A percentile compares a stretch with the other conserved stretches of the same genome.
Conservation (phyloP, 2,329 filamentous ascomycete species). For the Cryphonectria naterciae region DNA sequence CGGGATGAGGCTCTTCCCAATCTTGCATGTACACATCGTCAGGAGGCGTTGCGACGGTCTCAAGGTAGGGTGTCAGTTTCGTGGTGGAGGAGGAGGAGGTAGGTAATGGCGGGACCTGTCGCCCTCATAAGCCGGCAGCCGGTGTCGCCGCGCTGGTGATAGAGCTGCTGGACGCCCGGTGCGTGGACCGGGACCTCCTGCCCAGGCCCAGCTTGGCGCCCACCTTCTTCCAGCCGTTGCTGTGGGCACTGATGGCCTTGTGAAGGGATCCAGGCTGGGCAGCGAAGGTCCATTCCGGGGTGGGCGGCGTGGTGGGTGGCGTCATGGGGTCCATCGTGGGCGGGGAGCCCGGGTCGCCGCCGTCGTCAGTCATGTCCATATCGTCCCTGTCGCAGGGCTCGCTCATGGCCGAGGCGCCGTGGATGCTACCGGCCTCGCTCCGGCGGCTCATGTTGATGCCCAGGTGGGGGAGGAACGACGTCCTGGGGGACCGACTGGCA, state of each 20-base stretch:
- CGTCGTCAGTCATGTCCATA: slow-evolving; percentile 66
- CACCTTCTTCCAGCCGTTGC: slow-evolving; percentile 67
- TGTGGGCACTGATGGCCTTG: slow-evolving; percentile 57
- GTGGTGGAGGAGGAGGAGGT: slow-evolving; percentile 34
- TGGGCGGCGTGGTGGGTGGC: slow-evolving; percentile 73
- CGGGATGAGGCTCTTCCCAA: slow-evolving; percentile 54
- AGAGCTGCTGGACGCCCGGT: slow-evolving; percentile 43
- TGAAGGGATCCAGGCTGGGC: slow-evolving; percentile 58
- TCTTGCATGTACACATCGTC: slow-evolving; percentile 33
- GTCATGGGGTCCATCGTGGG: slow-evolving; percentile 68
- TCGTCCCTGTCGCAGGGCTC: slow-evolving; percentile 55
- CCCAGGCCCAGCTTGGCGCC: slow-evolving; percentile 63
- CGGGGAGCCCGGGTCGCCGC: slow-evolving; percentile 58
- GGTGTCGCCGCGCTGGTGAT: slow-evolving; percentile 27
- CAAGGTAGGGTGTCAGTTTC: slow-evolving; percentile 31
- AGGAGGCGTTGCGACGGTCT: slow-evolving; percentile 31
- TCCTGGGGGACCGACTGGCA: slow-evolving; percentile 48
- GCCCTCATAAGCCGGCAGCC: slow-evolving; percentile 54
- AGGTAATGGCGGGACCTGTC: slow-evolving; percentile 59
- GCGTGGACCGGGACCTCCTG: slow-evolving; percentile 54
- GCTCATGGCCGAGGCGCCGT: slow-evolving; percentile 50
- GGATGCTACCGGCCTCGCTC: slow-evolving; percentile 39
- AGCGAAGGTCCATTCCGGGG: slow-evolving; percentile 58
- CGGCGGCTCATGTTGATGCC: slow-evolving; percentile 45
- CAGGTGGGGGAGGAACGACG: slow-evolving; percentile 48